These are phyloP conservation scores for Chloranthus sessilifolius DNA, from an alignment of 164 flowering plant genomes.

Conservation along the genomic window DNA sequence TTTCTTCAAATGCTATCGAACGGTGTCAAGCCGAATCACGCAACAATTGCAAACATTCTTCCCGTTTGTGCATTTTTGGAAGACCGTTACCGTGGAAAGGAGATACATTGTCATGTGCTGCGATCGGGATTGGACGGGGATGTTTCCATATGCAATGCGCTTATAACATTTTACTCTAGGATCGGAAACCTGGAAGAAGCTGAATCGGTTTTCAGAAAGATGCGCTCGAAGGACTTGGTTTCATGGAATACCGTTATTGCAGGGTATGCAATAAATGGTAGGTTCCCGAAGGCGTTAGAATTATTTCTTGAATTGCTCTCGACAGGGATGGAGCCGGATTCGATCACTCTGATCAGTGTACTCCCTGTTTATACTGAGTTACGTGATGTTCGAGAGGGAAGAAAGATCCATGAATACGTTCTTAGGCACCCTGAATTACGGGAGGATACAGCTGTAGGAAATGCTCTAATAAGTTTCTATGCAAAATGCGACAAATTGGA, in stretches of 20 bases:
- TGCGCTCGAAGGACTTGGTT: conserved; percentile 56
- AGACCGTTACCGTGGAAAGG: conserved; percentile 34
- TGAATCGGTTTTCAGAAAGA: conserved; percentile 41
- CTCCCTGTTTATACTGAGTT: conserved; percentile 65
- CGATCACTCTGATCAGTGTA: conserved; percentile 51
- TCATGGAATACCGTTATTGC: conserved; percentile 83
- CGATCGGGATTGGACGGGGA: conserved; percentile 28
- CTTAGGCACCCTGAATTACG: conserved; percentile 28
- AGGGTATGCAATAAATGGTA: conserved; percentile 52
- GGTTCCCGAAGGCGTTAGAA: conserved; percentile 41
- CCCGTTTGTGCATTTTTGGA: conserved; percentile 52
- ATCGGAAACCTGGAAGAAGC: conserved; percentile 43
- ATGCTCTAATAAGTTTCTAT: conserved; percentile 69
- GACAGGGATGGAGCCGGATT: conserved; percentile 28
- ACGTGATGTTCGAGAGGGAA: conserved; percentile 32
- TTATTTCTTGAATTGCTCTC: conserved; percentile 40
- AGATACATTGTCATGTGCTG: conserved; percentile 53
- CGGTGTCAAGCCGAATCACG: conserved; percentile 48
- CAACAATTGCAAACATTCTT: conserved; percentile 58
- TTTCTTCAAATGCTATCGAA: conserved; percentile 42
- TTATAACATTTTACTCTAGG: conserved; percentile 66
- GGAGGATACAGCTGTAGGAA: conserved; percentile 45
- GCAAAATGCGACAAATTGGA: conserved; percentile 40
- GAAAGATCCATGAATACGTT: conserved; percentile 55
- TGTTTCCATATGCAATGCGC: conserved; percentile 54